Conservation (phyloP, 2,329 filamentous ascomycete species). For the Colletotrichum sp. region DNA sequence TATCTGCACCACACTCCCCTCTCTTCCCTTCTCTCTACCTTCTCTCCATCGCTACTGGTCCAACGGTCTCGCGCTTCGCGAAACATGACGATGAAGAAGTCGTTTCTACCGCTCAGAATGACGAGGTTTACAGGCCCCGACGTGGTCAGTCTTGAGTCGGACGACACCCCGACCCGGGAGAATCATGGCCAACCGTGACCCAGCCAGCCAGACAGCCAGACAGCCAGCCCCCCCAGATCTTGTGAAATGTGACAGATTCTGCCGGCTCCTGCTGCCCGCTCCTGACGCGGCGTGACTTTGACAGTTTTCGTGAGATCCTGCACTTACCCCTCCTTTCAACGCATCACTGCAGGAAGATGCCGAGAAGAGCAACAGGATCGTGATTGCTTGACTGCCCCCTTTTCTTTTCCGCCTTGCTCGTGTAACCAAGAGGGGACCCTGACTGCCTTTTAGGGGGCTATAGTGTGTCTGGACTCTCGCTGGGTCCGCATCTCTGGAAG, state of each 20-base stretch:
- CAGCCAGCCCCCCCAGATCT: background rate
- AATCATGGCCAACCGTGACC: background rate
- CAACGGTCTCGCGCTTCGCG: background rate
- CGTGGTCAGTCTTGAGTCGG: background rate
- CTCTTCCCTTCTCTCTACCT: background rate
- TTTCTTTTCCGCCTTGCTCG: background rate
- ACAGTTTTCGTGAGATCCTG: conserved; percentile 17
- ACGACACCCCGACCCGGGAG: background rate
- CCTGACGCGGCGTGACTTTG: background rate
- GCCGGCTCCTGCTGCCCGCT: background rate
- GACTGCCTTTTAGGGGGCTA: background rate
- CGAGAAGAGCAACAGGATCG: background rate
- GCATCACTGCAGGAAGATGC: background rate
- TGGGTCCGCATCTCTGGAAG: background rate
- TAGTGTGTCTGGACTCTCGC: background rate
- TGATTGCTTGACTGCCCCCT: background rate
- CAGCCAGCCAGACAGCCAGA: background rate
- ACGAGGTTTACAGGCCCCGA: background rate
- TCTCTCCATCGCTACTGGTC: background rate
- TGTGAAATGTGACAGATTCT: conserved; percentile 3
- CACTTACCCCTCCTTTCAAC: background rate
- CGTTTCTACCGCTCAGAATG: background rate
- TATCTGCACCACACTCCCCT: background rate
- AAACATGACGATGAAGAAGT: background rate
- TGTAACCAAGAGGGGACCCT: background rate